A percentile compares a stretch with the other conserved stretches of the same genome.
phyloP scores from a whole-genome alignment of 2,329 filamentous ascomycete species.

The Cucurbitaria berberidis region DNA sequence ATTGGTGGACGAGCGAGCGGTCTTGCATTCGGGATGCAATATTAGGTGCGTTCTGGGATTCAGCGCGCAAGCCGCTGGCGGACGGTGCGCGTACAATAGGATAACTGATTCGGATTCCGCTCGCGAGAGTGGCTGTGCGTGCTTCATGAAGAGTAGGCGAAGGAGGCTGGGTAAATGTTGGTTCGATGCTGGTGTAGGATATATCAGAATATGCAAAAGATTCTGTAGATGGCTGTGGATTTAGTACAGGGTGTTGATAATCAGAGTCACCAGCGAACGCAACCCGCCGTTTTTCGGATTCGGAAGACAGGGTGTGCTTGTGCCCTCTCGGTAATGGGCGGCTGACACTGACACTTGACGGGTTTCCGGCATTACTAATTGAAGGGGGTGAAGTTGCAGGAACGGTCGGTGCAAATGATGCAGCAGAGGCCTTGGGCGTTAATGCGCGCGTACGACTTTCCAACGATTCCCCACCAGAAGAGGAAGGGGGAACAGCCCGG shows the following conservation, averaged over 20 bases:
- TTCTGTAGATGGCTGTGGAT: constrained; percentile 37
- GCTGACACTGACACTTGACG: constrained; percentile 36
- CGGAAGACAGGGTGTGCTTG: constrained; percentile 35
- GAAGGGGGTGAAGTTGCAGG: constrained; percentile 32
- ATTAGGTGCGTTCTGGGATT: constrained; percentile 41
- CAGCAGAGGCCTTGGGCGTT: constrained; percentile 45
- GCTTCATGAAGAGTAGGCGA: constrained; percentile 46
- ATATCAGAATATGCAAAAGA: constrained; percentile 47
- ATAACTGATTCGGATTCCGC: constrained; percentile 45
- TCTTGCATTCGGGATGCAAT: constrained; percentile 50
- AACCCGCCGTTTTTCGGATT: constrained; percentile 40
- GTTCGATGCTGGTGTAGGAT: constrained; percentile 43
- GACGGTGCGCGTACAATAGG: constrained; percentile 46
- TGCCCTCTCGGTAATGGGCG: constrained; percentile 30
- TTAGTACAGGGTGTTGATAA: constrained; percentile 35
- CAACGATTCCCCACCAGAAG: constrained; percentile 38
- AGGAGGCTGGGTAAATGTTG: constrained; percentile 29
- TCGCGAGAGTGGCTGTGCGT: constrained; percentile 41
- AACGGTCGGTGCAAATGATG: constrained; percentile 42
- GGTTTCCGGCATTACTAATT: constrained; percentile 35
- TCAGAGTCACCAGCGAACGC: constrained; percentile 40
- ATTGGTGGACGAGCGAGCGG: constrained; percentile 45
- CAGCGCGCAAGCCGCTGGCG: constrained; percentile 44
- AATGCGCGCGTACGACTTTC: constrained; percentile 43
- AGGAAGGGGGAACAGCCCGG: constrained; percentile 48